Evolutionary conservation across 306 rosid species (phyloP).

Genomic region (Cucurbita ficifolia): DNA sequence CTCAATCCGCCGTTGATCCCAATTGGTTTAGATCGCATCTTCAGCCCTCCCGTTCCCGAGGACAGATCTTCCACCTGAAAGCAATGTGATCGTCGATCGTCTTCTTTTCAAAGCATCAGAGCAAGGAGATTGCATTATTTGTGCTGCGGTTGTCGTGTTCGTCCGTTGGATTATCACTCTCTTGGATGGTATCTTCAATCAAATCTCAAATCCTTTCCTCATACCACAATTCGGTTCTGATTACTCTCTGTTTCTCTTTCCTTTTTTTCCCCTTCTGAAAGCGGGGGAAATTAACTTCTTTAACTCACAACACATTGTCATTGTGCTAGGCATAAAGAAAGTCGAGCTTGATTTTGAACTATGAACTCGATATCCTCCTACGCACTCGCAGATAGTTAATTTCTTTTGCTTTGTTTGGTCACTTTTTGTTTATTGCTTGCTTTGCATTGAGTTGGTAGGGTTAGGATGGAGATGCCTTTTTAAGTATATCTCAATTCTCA

Average conservation of each 20-base stretch:
- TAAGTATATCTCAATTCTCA: neutral
- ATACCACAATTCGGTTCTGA: neutral
- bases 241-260: neutral
- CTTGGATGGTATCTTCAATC: neutral
- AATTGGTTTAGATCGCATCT: neutral
- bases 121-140: neutral
- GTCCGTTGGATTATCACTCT: neutral
- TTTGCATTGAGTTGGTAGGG: neutral
- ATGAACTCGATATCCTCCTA: neutral
- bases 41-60: neutral
- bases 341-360: neutral
- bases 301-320: neutral
- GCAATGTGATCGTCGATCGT: neutral
- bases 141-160: neutral
- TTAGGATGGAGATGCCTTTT: neutral
- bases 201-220: neutral
- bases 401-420: neutral
- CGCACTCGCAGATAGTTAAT: neutral
- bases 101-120: neutral
- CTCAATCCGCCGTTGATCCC: conserved; percentile 4
- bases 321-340: neutral
- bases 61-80: neutral
- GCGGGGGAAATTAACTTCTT: neutral
- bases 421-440: neutral
- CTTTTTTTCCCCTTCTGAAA: neutral